Conservation (phyloP, 1,139 yeast genomes). For the Hyphopichia burtonii region DNA sequence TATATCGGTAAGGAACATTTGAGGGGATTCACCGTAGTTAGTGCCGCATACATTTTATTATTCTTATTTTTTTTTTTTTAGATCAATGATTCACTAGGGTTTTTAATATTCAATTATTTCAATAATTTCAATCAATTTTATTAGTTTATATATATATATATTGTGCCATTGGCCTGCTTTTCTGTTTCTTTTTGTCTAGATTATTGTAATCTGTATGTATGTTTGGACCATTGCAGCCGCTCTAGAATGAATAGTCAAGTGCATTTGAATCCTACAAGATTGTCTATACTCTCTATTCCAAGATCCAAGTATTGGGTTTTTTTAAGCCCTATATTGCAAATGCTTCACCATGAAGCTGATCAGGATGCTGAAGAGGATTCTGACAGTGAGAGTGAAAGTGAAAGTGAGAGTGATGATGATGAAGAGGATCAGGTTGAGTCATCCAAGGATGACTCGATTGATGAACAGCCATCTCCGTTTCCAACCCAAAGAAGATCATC, state of each 20-base stretch:
- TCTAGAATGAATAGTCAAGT: slow-evolving; percentile 35
- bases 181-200: background rate
- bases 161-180: too few species aligned
- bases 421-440: background rate
- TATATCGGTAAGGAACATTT: too few species aligned
- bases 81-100: too few species aligned
- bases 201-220: background rate
- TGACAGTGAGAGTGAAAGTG: slow-evolving; percentile 11
- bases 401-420: slow-evolving; percentile 7
- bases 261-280: slow-evolving; percentile 41
- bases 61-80: too few species aligned
- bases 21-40: too few species aligned
- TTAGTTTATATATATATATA: too few species aligned
- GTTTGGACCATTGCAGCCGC: too few species aligned
- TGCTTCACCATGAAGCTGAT: slow-evolving; percentile 27
- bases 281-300: slow-evolving; percentile 50
- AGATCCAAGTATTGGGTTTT: slow-evolving; percentile 52
- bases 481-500: background rate
- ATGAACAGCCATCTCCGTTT: background rate
- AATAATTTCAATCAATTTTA: background rate
- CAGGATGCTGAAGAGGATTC: slow-evolving; percentile 20
- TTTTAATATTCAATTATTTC: background rate
- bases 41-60: too few species aligned
- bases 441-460: background rate
- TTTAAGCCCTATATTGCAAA: slow-evolving; percentile 42